Evolutionary conservation across 208 protist genomes (phyloP).

Genomic region (Trypanosoma vivax): DNA sequence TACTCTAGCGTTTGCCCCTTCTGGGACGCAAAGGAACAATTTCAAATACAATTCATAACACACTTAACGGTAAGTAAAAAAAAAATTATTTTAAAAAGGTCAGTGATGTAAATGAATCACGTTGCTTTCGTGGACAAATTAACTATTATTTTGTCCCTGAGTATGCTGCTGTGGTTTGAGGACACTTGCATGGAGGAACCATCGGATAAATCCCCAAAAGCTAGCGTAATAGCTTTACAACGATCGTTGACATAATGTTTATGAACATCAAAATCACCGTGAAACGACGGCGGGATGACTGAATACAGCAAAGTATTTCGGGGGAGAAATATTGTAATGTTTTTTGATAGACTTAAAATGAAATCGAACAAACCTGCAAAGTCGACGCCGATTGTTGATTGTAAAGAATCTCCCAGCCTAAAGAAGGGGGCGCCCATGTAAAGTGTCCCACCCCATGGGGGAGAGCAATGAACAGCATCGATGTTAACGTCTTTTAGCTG

Average conservation of each 20-base stretch:
- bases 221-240: slow-evolving; percentile 19
- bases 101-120: no score
- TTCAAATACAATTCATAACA: no score
- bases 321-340: slow-evolving; percentile 25
- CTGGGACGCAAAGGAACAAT: no score
- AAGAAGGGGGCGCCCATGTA: slow-evolving; percentile 14
- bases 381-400: slow-evolving; percentile 1
- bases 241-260: slow-evolving; percentile 23
- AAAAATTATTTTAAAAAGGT: slow-evolving; percentile 1
- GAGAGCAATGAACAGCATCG: slow-evolving; percentile 21
- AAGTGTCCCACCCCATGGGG: slow-evolving; percentile 12
- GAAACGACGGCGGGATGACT: slow-evolving; percentile 9
- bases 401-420: slow-evolving; percentile 9
- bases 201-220: slow-evolving; percentile 14
- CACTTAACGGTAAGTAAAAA: slow-evolving; percentile 2
- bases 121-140: no score
- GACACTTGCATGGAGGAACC: slow-evolving; percentile 3
- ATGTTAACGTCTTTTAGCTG: slow-evolving; percentile 4
- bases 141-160: no score
- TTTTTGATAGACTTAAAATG: slow-evolving; percentile 13
- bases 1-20: no score
- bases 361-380: slow-evolving; percentile 17
- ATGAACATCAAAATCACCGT: slow-evolving; percentile 10
- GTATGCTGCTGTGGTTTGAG: background rate
- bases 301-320: slow-evolving; percentile 21